phyloP scores from a whole-genome alignment of 441 rosid species.

The Theobroma grandiflorum region DNA sequence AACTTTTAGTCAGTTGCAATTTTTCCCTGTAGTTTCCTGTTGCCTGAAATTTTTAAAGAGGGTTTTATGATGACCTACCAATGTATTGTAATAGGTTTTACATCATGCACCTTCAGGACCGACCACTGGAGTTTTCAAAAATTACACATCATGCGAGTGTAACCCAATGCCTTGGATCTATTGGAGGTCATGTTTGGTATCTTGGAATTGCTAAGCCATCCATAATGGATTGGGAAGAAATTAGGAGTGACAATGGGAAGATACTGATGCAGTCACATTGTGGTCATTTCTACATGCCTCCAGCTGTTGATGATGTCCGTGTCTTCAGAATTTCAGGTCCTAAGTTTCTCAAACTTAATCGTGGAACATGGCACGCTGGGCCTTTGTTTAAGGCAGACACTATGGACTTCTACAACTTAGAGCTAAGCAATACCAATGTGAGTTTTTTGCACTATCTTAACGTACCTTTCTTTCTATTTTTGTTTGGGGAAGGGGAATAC shows the following conservation, averaged over 20 bases:
- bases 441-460: slow-evolving; percentile 29
- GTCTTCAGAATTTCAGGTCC: slow-evolving; percentile 73
- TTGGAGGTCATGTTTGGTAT: slow-evolving; percentile 83
- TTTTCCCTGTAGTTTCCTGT: background rate
- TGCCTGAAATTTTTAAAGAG: background rate
- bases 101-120: slow-evolving; percentile 17
- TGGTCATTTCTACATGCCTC: slow-evolving; percentile 74
- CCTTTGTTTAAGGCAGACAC: slow-evolving; percentile 58
- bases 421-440: slow-evolving; percentile 80
- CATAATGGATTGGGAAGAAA: slow-evolving; percentile 36
- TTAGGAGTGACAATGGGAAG: slow-evolving; percentile 7
- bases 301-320: slow-evolving; percentile 57
- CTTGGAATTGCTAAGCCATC: slow-evolving; percentile 82
- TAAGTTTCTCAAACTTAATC: slow-evolving; percentile 68
- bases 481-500: background rate
- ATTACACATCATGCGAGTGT: slow-evolving; percentile 82
- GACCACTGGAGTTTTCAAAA: background rate
- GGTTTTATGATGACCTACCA: background rate
- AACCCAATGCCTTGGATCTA: slow-evolving; percentile 87
- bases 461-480: background rate
- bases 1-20: background rate
- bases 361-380: slow-evolving; percentile 90
- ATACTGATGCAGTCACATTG: slow-evolving; percentile 42
- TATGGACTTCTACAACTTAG: slow-evolving; percentile 89
- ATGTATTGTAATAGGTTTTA: slow-evolving; percentile 18